A percentile compares a stretch with the other conserved stretches of the same genome.
phyloP scores from a whole-genome alignment of 106 monocot genomes.

The Ottelia alismoides region DNA sequence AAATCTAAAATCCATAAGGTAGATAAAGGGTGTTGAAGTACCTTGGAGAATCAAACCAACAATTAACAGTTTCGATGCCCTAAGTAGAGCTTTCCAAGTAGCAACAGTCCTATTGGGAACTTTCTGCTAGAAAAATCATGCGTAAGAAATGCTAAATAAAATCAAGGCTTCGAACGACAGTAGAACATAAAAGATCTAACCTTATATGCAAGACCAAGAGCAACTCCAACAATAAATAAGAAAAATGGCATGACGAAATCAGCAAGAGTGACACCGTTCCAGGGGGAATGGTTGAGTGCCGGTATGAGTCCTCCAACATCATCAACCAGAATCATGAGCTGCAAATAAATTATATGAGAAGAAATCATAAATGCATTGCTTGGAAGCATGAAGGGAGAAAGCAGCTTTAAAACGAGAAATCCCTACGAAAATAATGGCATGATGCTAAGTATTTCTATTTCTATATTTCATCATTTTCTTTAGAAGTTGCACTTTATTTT shows the following conservation, averaged over 20 bases:
- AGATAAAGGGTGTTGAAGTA: neutral
- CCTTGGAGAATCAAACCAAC: slow-evolving; percentile 15
- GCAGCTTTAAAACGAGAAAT: no score
- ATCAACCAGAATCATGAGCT: slow-evolving; percentile 89
- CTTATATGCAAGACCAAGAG: slow-evolving; percentile 59
- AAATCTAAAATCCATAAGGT: neutral
- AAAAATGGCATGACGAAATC: slow-evolving; percentile 91
- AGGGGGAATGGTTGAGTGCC: slow-evolving; percentile 68
- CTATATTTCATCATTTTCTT: no score
- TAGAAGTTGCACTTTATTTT: no score
- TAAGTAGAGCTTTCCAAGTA: slow-evolving; percentile 3
- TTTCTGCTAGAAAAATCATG: no score
- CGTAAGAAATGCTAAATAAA: no score
- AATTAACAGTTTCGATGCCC: slow-evolving; percentile 10
- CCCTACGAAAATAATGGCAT: no score
- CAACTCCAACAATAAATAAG: slow-evolving; percentile 75
- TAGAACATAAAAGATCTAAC: slow-evolving; percentile 8
- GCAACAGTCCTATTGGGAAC: slow-evolving; percentile 8
- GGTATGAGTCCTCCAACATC: slow-evolving; percentile 52
- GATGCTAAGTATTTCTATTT: no score
- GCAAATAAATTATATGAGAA: no score
- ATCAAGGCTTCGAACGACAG: no score
- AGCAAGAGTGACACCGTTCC: slow-evolving; percentile 59
- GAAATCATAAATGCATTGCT: no score
- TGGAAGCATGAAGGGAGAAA: no score